Evolutionary conservation across 495 filamentous ascomycete genomes (phyloP), one percentile per base, ranked within the genome.

Genomic region (Aspergillus sclerotioniger): DNA sequence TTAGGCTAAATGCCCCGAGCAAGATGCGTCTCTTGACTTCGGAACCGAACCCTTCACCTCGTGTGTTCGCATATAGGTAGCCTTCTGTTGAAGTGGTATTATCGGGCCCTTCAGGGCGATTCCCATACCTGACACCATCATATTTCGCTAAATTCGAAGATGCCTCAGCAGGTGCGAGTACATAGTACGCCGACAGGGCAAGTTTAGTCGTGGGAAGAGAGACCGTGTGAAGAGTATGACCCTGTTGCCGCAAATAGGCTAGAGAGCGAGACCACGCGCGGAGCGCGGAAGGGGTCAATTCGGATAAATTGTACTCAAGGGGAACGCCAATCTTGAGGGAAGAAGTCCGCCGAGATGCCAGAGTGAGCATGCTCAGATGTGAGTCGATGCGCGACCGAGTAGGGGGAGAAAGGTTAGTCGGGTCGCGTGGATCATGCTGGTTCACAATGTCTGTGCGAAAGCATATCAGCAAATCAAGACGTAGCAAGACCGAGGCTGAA

Each of bases 71-170:
- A 64, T 91, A 98, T 6, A 98, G 79, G 31, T 88, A 84, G 10
- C 74, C 69, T 71, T 76, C 56, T 52, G 74, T 33, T 56, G 62
- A 43, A 57, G 63, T n/a, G 28, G 65, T 62, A 50, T 60, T 64
- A 33, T 73, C 67, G 16, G 66, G 57, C 10, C 64, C 70, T 8
- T 68, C 66, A 13, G 65, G 61, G 21, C 84, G 82, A 44, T 71
- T 77, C 3, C 94, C 94, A 69, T 96, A 99, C 15, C 94, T 87
- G 10, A 97, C 82, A 8, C 95, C 94, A 64, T 99, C 94, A 68
- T 96, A 99, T 72, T 94, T 96, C 49, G 94, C 89, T n/a, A 99
- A 83, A 59, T 99, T 99, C 16, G 93, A 97, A 12, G 90, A 91
- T 13, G 95, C 95, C 75, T 99, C 94, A 12, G 94, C 91, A 0